Evolutionary conservation across 805 yeast genomes (phyloP).

Genomic region (Saccharomycopsis microspora): DNA sequence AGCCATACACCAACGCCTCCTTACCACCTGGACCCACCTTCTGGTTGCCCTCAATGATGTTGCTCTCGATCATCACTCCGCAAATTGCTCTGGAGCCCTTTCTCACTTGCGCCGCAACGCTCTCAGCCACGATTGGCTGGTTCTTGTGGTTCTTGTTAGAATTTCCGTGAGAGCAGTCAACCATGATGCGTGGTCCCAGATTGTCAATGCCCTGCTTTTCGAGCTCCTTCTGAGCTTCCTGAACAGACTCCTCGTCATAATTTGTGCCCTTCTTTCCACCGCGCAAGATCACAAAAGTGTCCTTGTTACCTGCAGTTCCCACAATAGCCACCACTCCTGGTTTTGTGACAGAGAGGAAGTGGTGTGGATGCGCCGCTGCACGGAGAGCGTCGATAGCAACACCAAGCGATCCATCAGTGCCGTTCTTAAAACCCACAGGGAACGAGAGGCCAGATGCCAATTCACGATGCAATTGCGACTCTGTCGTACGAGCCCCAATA

Average conservation of each 20-base stretch:
- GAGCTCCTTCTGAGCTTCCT: conserved; percentile 59
- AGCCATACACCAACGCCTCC: conserved; percentile 74
- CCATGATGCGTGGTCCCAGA: conserved; percentile 59
- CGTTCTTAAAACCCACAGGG: conserved; percentile 98
- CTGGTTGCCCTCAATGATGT: conserved; percentile 88
- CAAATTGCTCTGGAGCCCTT: conserved; percentile 71
- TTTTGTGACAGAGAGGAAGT: conserved; percentile 94
- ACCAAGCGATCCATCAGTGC: conserved; percentile 89
- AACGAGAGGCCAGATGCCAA: conserved; percentile 95
- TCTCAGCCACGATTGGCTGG: conserved; percentile 85
- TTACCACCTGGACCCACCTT: conserved; percentile 51
- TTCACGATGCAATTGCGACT: conserved; percentile 95
- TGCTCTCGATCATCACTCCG: conserved; percentile 94
- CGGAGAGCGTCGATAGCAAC: conserved; percentile 92
- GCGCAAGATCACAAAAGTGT: conserved; percentile 88
- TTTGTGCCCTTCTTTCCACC: conserved; percentile 95
- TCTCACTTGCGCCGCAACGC: conserved; percentile 72
- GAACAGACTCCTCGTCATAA: conserved; percentile 73
- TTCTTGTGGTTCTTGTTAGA: conserved; percentile 88
- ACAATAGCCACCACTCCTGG: conserved; percentile 96
- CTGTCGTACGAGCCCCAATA: conserved; percentile 98
- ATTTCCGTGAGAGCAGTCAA: conserved; percentile 97
- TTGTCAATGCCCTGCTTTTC: conserved; percentile 22
- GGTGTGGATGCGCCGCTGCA: conserved; percentile 88
- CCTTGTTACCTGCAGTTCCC: conserved; percentile 89